Conservation (phyloP, 176 grass and related monocot species). For the Metroxylon sagu region DNA sequence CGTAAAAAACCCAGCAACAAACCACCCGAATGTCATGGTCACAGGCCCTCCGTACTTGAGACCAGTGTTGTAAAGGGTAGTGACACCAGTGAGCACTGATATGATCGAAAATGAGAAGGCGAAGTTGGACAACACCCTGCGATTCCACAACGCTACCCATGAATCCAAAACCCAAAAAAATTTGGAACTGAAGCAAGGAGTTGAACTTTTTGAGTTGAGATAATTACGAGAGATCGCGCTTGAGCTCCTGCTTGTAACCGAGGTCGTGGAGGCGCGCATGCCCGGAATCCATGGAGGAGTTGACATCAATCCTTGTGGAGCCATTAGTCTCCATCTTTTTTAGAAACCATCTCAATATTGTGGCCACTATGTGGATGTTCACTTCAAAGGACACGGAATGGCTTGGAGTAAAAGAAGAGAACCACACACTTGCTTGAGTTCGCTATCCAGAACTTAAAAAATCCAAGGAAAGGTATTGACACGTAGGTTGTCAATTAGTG, state of each 20-base stretch:
- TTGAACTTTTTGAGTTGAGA: no score
- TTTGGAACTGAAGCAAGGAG: neutral
- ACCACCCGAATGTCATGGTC: slow-evolving; percentile 82
- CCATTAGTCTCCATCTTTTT: no score
- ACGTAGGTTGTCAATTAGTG: no score
- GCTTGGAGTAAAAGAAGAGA: no score
- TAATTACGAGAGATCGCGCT: slow-evolving; percentile 79
- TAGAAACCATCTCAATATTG: no score
- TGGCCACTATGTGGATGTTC: no score
- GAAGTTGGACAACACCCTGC: slow-evolving; percentile 74
- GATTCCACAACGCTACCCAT: neutral
- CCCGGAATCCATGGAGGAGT: slow-evolving; percentile 32
- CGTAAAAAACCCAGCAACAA: slow-evolving; percentile 72
- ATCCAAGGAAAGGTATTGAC: no score
- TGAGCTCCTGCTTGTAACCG: slow-evolving; percentile 94
- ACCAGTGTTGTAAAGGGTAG: slow-evolving; percentile 78
- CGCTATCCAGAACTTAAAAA: no score
- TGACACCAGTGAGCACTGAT: slow-evolving; percentile 82
- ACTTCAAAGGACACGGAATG: no score
- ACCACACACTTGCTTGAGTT: no score
- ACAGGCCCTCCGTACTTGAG: slow-evolving; percentile 62
- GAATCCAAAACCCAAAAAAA: neutral
- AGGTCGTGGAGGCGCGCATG: slow-evolving; percentile 56
- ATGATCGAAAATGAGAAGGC: slow-evolving; percentile 97
- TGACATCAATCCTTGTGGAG: no score